Conservation (phyloP, 306 rosid genomes). For the Cucumis cinereus region DNA sequence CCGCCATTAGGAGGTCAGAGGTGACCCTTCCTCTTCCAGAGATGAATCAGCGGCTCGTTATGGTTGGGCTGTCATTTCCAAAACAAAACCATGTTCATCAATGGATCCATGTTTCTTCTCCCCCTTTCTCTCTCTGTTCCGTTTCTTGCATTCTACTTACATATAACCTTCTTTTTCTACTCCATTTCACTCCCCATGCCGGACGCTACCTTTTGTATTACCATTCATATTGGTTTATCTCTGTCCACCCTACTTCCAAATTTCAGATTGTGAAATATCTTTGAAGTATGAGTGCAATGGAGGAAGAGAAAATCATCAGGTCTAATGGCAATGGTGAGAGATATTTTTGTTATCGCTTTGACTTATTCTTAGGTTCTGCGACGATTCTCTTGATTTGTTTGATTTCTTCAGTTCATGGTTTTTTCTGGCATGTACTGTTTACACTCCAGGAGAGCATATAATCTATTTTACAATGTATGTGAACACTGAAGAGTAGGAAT, state of each 20-base stretch:
- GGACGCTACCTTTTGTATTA: background rate
- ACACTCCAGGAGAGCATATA: background rate
- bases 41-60: slow-evolving; percentile 43
- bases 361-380: background rate
- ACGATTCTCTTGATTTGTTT: background rate
- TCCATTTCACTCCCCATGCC: slow-evolving; percentile 14
- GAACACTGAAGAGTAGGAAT: background rate
- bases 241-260: background rate
- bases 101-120: slow-evolving; percentile 12
- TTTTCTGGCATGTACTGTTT: background rate
- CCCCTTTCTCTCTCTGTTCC: background rate
- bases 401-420: background rate
- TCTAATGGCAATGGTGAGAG: background rate
- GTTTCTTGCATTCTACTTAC: slow-evolving; percentile 26
- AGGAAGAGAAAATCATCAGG: background rate
- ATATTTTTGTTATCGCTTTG: background rate
- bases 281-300: background rate
- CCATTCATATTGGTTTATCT: background rate
- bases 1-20: slow-evolving; percentile 14
- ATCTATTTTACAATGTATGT: background rate
- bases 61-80: slow-evolving; percentile 39
- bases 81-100: background rate
- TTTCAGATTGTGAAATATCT: background rate
- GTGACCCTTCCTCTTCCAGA: slow-evolving; percentile 31
- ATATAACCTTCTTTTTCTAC: slow-evolving; percentile 31